Conservation (phyloP, 2,329 filamentous ascomycete genomes). For the Didymella lethalis region DNA sequence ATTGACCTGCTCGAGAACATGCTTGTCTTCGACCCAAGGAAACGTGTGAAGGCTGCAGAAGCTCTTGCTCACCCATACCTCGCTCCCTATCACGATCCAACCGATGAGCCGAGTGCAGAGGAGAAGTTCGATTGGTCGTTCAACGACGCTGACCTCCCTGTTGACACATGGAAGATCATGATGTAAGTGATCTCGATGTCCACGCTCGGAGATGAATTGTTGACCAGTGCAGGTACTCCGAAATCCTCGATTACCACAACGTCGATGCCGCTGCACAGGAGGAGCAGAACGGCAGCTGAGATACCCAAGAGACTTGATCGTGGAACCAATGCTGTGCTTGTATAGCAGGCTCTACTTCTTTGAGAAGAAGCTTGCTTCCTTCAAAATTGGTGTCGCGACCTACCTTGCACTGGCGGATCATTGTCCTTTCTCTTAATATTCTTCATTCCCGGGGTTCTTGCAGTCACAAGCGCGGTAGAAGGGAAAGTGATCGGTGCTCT, state of each 20-base stretch:
- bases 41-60: conserved; percentile 85
- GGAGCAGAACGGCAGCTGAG: conserved; percentile 47
- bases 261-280: conserved; percentile 70
- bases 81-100: conserved; percentile 94
- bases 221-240: conserved; percentile 78
- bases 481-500: conserved; percentile 24
- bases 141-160: conserved; percentile 95
- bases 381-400: conserved; percentile 22
- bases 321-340: conserved; percentile 24
- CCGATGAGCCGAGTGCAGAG: conserved; percentile 91
- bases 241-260: conserved; percentile 98
- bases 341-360: conserved; percentile 24
- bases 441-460: conserved; percentile 25
- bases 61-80: conserved; percentile 93
- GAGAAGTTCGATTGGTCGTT: conserved; percentile 99
- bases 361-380: conserved; percentile 24
- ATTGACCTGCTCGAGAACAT: conserved; percentile 94
- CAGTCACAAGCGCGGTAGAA: conserved; percentile 28
- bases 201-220: neutral
- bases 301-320: conserved; percentile 10
- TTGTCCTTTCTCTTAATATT: conserved; percentile 30
- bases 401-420: conserved; percentile 28
- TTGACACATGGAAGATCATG: conserved; percentile 99
- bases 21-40: conserved; percentile 98
- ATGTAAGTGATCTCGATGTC: conserved; percentile 69